phyloP scores from a whole-genome alignment of 306 rosid genomes.

The Dryas octopetala region DNA sequence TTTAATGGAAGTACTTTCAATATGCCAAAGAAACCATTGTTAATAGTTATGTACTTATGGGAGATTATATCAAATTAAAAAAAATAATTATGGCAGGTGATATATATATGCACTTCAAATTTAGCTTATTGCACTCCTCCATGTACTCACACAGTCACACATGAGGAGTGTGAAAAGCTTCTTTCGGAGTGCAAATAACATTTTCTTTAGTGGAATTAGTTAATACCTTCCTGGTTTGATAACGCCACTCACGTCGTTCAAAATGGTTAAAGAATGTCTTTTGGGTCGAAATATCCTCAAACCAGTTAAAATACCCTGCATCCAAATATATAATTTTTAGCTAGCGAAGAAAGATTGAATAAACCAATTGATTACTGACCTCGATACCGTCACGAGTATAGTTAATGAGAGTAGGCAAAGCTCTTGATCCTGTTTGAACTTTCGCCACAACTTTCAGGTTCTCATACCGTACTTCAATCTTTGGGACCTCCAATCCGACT shows the following conservation, averaged over 20 bases:
- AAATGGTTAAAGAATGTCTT: constrained; percentile 54
- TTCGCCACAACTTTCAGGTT: constrained; percentile 58
- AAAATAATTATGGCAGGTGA: too few relatives aligned
- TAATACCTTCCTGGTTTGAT: constrained; percentile 75
- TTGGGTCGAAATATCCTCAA: constrained; percentile 46
- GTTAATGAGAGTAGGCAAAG: constrained; percentile 65
- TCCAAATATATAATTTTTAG: neutral
- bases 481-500: constrained; percentile 67
- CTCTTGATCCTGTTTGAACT: constrained; percentile 65
- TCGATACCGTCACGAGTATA: constrained; percentile 47
- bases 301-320: constrained; percentile 51
- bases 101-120: too few relatives aligned
- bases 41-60: too few relatives aligned
- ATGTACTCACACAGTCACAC: too few relatives aligned
- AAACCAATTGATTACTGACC: constrained; percentile 33
- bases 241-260: constrained; percentile 57
- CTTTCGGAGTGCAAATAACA: too few relatives aligned
- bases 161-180: too few relatives aligned
- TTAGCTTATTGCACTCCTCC: too few relatives aligned
- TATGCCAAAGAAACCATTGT: neutral
- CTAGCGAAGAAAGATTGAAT: neutral
- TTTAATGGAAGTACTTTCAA: neutral
- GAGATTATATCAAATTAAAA: too few relatives aligned
- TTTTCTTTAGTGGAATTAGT: neutral
- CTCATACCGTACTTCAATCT: constrained; percentile 56